Conservation (phyloP, 225 moss, liverwort and hornwort genomes). For the Ulota crispa region DNA sequence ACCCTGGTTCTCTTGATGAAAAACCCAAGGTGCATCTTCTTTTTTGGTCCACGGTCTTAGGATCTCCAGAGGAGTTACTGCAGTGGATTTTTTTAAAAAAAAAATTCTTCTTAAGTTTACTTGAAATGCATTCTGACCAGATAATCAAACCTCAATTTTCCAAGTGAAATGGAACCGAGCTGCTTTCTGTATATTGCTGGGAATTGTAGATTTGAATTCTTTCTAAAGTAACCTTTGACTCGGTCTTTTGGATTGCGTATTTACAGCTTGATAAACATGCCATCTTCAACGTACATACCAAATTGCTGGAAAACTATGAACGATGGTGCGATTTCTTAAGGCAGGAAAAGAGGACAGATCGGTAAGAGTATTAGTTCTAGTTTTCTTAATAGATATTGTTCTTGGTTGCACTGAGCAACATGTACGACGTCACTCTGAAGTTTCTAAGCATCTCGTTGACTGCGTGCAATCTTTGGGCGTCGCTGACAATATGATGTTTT, state of each 20-base stretch:
- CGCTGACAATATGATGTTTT: slow-evolving; percentile 1
- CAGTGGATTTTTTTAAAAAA: neutral
- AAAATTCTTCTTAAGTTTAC: neutral
- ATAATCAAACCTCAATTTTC: neutral
- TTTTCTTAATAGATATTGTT: neutral
- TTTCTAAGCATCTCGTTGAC: neutral
- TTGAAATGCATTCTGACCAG: neutral
- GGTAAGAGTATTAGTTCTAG: slow-evolving; percentile 38
- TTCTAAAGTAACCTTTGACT: slow-evolving; percentile 20
- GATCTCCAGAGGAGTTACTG: slow-evolving; percentile 14
- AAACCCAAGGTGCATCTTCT: slow-evolving; percentile 38
- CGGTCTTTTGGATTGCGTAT: slow-evolving; percentile 16
- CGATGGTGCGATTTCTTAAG: slow-evolving; percentile 85
- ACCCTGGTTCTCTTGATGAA: slow-evolving; percentile 18
- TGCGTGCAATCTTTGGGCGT: neutral
- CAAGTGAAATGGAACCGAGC: neutral
- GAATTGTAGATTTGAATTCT: neutral
- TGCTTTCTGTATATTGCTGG: slow-evolving; percentile 6
- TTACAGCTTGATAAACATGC: slow-evolving; percentile 60
- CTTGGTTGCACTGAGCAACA: neutral
- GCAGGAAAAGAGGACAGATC: slow-evolving; percentile 36
- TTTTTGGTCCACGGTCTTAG: neutral
- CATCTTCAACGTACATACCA: slow-evolving; percentile 55
- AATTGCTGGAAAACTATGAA: slow-evolving; percentile 74
- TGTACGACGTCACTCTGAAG: neutral